phyloP scores from a whole-genome alignment of 2,329 filamentous ascomycete genomes.

The Trichophyton mentagrophytes region DNA sequence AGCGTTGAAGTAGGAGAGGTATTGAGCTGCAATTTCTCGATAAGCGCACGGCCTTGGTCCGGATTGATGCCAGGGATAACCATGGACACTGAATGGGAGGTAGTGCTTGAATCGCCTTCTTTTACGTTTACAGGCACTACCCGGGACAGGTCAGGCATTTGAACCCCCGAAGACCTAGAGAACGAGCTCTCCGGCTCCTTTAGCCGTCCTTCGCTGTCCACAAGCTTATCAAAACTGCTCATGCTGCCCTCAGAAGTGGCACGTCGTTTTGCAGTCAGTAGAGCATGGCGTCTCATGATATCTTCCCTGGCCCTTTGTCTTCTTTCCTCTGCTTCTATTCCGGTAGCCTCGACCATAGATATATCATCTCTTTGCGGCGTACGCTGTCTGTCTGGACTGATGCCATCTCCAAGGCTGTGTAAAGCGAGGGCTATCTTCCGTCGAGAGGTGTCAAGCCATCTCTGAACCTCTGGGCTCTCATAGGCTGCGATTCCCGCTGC shows the following conservation, averaged over 20 bases:
- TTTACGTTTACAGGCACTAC: slow-evolving; percentile 18
- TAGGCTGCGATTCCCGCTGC: slow-evolving; percentile 52
- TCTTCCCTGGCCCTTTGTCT: slow-evolving; percentile 34
- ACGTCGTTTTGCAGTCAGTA: slow-evolving; percentile 29
- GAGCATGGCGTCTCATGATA: slow-evolving; percentile 30
- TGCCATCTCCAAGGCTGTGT: slow-evolving; percentile 47
- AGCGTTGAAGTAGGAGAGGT: slow-evolving; percentile 18
- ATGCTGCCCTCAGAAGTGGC: slow-evolving; percentile 15
- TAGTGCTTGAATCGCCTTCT: slow-evolving; percentile 9
- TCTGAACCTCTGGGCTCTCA: slow-evolving; percentile 49
- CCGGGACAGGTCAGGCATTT: slow-evolving; percentile 15
- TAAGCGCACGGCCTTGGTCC: slow-evolving; percentile 13
- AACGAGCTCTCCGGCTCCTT: slow-evolving; percentile 11
- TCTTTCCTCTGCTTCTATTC: slow-evolving; percentile 33
- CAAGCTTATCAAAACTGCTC: slow-evolving; percentile 33
- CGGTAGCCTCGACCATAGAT: slow-evolving; percentile 36
- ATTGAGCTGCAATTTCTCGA: slow-evolving; percentile 14
- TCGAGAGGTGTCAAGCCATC: slow-evolving; percentile 50
- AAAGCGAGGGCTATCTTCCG: slow-evolving; percentile 49
- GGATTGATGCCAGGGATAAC: slow-evolving; percentile 7
- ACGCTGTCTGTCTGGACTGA: slow-evolving; percentile 36
- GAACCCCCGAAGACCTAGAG: slow-evolving; percentile 29
- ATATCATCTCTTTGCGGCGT: slow-evolving; percentile 26
- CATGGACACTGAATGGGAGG: slow-evolving; percentile 14
- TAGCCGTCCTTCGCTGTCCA: slow-evolving; percentile 32